Conservation (phyloP, 2,329 filamentous ascomycete species). For the Nothophaeocryptopus gaeumannii region DNA sequence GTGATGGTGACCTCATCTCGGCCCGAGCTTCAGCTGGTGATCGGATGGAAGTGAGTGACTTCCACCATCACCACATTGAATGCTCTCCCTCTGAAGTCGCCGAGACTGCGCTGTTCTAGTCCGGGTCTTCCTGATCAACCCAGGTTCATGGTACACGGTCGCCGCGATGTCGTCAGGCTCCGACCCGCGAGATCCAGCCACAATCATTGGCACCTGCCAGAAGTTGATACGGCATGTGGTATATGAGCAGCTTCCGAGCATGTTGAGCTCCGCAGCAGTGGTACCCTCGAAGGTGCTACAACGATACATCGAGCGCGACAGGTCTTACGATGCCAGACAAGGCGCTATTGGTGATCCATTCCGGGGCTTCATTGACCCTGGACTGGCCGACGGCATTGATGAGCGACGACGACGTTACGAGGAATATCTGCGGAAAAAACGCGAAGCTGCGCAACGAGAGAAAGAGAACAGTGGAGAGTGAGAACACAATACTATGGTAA, state of each 20-base stretch:
- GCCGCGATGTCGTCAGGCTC: background rate
- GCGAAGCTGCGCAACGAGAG: background rate
- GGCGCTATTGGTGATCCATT: conserved; percentile 22
- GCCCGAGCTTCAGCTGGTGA: too few relatives aligned
- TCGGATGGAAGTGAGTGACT: too few relatives aligned
- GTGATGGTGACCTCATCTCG: too few relatives aligned
- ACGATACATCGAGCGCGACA: conserved; percentile 19
- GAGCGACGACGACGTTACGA: conserved; percentile 15
- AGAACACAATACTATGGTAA: too few relatives aligned
- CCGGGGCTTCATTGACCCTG: conserved; percentile 21
- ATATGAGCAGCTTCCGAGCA: conserved; percentile 15
- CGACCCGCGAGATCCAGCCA: conserved; percentile 16
- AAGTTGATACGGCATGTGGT: conserved; percentile 12
- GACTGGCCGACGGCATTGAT: conserved; percentile 20
- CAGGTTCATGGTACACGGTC: too few relatives aligned
- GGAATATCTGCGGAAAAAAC: conserved; percentile 8
- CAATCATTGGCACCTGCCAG: conserved; percentile 16
- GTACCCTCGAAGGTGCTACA: conserved; percentile 17
- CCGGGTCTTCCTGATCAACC: too few relatives aligned
- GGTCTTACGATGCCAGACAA: conserved; percentile 21
- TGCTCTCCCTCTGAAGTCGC: too few relatives aligned
- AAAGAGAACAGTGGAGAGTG: background rate
- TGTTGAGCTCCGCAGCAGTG: conserved; percentile 14
- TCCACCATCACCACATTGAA: too few relatives aligned
- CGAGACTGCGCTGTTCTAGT: too few relatives aligned